These are phyloP conservation scores for Raffaelea albimanens DNA, from an alignment of 2,329 filamentous ascomycete species.

Conservation along the genomic window DNA sequence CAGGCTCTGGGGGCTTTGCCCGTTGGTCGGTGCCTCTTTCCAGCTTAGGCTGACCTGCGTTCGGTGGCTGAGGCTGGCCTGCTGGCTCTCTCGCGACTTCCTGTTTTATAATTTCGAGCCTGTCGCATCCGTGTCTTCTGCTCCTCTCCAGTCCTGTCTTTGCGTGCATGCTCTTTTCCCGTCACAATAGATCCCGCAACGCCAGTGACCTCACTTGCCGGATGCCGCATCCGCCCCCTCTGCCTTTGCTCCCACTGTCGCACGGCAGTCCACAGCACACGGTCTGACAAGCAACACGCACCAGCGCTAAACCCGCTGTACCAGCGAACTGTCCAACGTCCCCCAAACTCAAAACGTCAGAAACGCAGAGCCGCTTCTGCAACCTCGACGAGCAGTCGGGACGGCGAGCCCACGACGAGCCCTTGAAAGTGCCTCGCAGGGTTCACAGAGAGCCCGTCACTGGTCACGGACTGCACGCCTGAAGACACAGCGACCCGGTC, in stretches of 20 bases:
- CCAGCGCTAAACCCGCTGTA: background rate
- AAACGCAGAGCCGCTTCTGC: too few relatives aligned
- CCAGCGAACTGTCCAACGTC: background rate
- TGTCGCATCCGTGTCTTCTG: background rate
- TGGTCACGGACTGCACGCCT: too few relatives aligned
- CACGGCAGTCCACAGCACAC: background rate
- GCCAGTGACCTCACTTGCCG: too few relatives aligned
- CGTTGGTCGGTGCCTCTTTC: conserved; percentile 9
- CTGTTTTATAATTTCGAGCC: background rate
- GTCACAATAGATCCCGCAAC: too few relatives aligned
- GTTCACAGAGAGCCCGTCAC: too few relatives aligned
- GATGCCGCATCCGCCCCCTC: background rate
- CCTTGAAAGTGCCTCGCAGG: too few relatives aligned
- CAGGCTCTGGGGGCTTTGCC: conserved; percentile 4
- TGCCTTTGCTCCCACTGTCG: background rate
- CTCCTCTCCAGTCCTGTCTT: background rate
- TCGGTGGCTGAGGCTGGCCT: background rate
- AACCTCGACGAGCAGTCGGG: too few relatives aligned
- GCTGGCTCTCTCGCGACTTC: background rate
- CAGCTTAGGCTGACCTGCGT: background rate
- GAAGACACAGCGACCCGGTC: too few relatives aligned
- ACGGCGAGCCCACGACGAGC: too few relatives aligned
- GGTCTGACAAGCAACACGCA: background rate
- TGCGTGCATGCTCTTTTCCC: background rate
- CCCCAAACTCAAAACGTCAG: background rate